A percentile compares a stretch with the other conserved stretches of the same genome.
Evolutionary conservation across 345 rosid genomes (phyloP).

Genomic region (Aquilaria sinensis): DNA sequence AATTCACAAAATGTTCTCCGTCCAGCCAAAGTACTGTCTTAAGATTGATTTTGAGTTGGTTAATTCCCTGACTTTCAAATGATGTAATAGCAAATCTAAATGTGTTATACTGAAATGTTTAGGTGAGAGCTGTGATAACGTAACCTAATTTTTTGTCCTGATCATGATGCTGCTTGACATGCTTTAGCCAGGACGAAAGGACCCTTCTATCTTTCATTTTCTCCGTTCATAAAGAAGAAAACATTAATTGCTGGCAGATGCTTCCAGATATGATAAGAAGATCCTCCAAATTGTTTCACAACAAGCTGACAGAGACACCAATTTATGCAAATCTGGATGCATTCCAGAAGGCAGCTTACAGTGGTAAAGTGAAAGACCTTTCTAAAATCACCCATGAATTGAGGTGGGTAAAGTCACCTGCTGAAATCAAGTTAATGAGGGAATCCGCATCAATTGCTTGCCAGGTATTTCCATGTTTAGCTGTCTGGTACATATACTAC

Average conservation of each 20-base stretch:
- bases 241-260: slow-evolving; percentile 43
- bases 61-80: no score
- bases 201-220: slow-evolving; percentile 4
- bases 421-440: slow-evolving; percentile 86
- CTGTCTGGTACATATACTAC: not conserved
- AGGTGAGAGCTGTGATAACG: not conserved
- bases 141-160: not conserved
- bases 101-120: not conserved
- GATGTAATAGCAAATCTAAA: not conserved
- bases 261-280: slow-evolving; percentile 75
- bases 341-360: slow-evolving; percentile 40
- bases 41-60: no score
- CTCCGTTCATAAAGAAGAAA: not conserved
- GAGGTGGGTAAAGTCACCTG: slow-evolving; percentile 80
- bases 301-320: slow-evolving; percentile 51
- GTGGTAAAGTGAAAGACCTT: slow-evolving; percentile 56
- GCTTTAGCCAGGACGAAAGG: not conserved
- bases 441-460: slow-evolving; percentile 94
- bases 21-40: no score
- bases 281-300: slow-evolving; percentile 76
- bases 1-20: no score
- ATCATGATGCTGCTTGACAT: not conserved
- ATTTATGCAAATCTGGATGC: slow-evolving; percentile 61
- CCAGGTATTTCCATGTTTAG: slow-evolving; percentile 52
- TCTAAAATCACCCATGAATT: slow-evolving; percentile 61